Percentiles rank a stretch among this genome's conserved stretches.
These are phyloP conservation scores for Funneliformis caledonium DNA, from an alignment of 371 early-diverging fungal genomes.

Conservation along the genomic window DNA sequence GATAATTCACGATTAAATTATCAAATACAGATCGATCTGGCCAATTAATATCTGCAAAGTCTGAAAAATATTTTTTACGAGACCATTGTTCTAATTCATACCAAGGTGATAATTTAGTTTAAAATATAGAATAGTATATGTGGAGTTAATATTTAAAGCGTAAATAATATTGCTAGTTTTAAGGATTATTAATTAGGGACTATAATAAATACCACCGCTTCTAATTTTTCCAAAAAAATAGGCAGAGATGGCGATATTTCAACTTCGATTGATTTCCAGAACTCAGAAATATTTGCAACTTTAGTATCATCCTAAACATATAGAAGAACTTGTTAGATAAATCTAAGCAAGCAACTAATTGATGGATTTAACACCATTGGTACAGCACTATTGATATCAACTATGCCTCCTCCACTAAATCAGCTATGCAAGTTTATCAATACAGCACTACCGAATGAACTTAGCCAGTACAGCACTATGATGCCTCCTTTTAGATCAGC, in stretches of 20 bases:
- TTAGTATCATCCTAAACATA: neutral
- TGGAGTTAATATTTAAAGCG: too few species aligned
- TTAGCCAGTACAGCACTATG: too few species aligned
- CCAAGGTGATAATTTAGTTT: neutral
- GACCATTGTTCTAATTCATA: slow-evolving; percentile 4
- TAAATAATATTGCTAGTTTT: neutral
- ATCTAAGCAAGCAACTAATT: neutral
- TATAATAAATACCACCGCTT: slow-evolving; percentile 1
- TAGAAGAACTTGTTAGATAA: neutral
- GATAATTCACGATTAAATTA: too few species aligned
- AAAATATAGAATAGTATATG: neutral
- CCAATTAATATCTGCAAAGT: too few species aligned
- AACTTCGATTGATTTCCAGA: neutral
- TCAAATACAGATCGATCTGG: too few species aligned
- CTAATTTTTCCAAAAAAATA: neutral
- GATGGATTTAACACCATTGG: slow-evolving; percentile 1
- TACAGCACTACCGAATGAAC: too few species aligned
- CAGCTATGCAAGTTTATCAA: too few species aligned
- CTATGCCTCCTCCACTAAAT: too few species aligned
- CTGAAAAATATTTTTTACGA: slow-evolving; percentile 3
- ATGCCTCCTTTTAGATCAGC: too few species aligned
- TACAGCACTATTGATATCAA: too few species aligned
- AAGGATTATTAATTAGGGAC: neutral
- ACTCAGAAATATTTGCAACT: slow-evolving; percentile 1
- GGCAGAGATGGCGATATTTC: neutral